Conservation (phyloP, 305 asterid species). For the Coffea humblotiana region DNA sequence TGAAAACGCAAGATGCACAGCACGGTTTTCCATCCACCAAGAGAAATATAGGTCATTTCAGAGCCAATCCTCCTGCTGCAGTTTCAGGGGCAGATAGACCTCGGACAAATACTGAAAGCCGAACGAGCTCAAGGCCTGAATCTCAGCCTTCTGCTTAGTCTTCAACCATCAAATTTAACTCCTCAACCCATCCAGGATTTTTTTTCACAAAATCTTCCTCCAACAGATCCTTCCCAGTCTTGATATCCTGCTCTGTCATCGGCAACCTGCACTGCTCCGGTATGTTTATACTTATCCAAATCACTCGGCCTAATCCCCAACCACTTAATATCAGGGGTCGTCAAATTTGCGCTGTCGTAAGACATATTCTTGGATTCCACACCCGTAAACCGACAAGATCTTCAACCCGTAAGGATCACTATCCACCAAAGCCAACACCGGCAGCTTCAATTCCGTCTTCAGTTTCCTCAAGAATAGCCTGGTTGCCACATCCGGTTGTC, state of each 20-base stretch:
- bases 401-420: conserved; percentile 87
- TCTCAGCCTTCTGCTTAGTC: conserved; percentile 90
- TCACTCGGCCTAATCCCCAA: conserved; percentile 85
- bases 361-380: conserved; percentile 95
- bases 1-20: not conserved
- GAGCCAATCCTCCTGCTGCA: conserved; percentile 91
- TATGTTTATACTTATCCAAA: conserved; percentile 79
- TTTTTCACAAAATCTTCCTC: conserved; percentile 97
- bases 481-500: conserved; percentile 85
- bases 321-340: conserved; percentile 89
- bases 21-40: not conserved
- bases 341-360: conserved; percentile 79
- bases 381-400: conserved; percentile 76
- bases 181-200: conserved; percentile 94
- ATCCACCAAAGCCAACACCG: conserved; percentile 78
- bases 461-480: conserved; percentile 73
- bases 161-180: conserved; percentile 88
- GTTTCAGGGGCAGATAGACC: conserved; percentile 84
- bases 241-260: conserved; percentile 87
- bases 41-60: conserved; percentile 25
- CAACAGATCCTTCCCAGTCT: conserved; percentile 84
- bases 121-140: conserved; percentile 90
- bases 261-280: conserved; percentile 87
- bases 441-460: conserved; percentile 84
- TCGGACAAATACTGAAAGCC: conserved; percentile 91